Conservation (phyloP, 75 land plant species). For the Azolla pinnata region DNA sequence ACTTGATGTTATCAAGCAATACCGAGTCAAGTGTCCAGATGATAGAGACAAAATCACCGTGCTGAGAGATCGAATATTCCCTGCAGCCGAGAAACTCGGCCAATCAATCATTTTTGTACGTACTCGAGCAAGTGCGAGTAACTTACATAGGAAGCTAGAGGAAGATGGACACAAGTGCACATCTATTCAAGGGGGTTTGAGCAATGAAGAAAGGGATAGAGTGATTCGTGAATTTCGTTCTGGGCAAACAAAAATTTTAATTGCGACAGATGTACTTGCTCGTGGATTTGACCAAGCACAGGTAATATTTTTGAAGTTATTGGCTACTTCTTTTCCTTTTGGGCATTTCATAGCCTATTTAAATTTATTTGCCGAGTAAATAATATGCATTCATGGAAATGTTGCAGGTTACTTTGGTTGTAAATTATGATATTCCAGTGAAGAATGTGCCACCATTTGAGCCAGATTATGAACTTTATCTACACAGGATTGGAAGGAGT, state of each 20-base stretch:
- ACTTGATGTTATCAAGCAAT: slow-evolving; percentile 74
- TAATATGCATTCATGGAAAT: neutral
- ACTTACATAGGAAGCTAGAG: slow-evolving; percentile 44
- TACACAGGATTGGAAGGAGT: slow-evolving; percentile 78
- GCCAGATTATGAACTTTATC: slow-evolving; percentile 74
- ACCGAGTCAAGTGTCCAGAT: slow-evolving; percentile 70
- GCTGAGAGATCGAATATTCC: slow-evolving; percentile 79
- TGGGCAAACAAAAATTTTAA: slow-evolving; percentile 79
- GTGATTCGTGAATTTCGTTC: slow-evolving; percentile 74
- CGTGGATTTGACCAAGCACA: slow-evolving; percentile 93
- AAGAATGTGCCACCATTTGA: slow-evolving; percentile 30
- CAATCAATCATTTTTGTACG: slow-evolving; percentile 88
- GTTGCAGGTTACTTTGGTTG: slow-evolving; percentile 49
- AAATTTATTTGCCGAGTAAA: neutral
- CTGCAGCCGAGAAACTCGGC: slow-evolving; percentile 71
- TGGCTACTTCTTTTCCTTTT: no score
- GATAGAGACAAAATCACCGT: slow-evolving; percentile 56
- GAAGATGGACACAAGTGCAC: slow-evolving; percentile 70
- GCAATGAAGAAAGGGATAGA: slow-evolving; percentile 58
- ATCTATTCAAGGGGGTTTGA: slow-evolving; percentile 62
- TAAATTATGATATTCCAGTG: slow-evolving; percentile 74
- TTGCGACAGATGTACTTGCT: slow-evolving; percentile 89
- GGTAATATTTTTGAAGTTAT: no score
- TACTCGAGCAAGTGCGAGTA: slow-evolving; percentile 48
- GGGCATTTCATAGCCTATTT: neutral